Evolutionary conservation across 2,329 filamentous ascomycete genomes (phyloP).

Genomic region (Huntiella omanensis): DNA sequence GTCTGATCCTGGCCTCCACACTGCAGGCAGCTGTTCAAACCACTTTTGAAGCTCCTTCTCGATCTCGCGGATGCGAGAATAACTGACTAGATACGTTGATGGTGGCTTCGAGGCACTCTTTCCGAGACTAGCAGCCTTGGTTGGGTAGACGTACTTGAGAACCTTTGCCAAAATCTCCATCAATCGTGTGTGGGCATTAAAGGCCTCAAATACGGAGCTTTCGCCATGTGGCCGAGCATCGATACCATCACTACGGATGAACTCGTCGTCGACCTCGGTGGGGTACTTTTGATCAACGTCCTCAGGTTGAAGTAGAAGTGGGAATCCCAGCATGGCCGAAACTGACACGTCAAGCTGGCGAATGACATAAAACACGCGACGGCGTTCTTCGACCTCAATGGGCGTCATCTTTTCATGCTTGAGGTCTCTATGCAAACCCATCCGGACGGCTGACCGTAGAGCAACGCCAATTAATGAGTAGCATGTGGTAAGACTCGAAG

Average conservation of each 20-base stretch:
- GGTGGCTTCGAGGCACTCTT: neutral
- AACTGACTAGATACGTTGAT: slow-evolving; percentile 42
- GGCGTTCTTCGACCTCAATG: slow-evolving; percentile 44
- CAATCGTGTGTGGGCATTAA: slow-evolving; percentile 45
- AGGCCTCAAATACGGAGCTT: slow-evolving; percentile 42
- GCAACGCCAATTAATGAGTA: slow-evolving; percentile 68
- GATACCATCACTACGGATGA: slow-evolving; percentile 40
- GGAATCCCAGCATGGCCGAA: slow-evolving; percentile 47
- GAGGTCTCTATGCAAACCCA: slow-evolving; percentile 60
- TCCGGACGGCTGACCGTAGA: slow-evolving; percentile 52
- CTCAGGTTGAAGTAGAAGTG: slow-evolving; percentile 41
- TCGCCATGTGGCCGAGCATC: slow-evolving; percentile 33
- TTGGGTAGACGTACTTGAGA: slow-evolving; percentile 42
- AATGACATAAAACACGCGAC: slow-evolving; percentile 48
- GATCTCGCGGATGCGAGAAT: slow-evolving; percentile 43
- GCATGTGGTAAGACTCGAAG: slow-evolving; percentile 59
- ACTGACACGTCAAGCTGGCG: slow-evolving; percentile 55
- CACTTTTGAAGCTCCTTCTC: slow-evolving; percentile 44
- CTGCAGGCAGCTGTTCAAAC: slow-evolving; percentile 50
- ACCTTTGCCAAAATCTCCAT: slow-evolving; percentile 47
- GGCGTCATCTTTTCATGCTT: slow-evolving; percentile 41
- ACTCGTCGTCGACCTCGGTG: slow-evolving; percentile 47
- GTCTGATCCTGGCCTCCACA: slow-evolving; percentile 63
- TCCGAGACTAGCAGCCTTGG: slow-evolving; percentile 17
- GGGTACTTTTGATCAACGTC: slow-evolving; percentile 50